Percentiles rank a stretch among this genome's conserved stretches.
phyloP scores from a whole-genome alignment of 2,329 filamentous ascomycete genomes.

The Alternaria novae-zelandiae region DNA sequence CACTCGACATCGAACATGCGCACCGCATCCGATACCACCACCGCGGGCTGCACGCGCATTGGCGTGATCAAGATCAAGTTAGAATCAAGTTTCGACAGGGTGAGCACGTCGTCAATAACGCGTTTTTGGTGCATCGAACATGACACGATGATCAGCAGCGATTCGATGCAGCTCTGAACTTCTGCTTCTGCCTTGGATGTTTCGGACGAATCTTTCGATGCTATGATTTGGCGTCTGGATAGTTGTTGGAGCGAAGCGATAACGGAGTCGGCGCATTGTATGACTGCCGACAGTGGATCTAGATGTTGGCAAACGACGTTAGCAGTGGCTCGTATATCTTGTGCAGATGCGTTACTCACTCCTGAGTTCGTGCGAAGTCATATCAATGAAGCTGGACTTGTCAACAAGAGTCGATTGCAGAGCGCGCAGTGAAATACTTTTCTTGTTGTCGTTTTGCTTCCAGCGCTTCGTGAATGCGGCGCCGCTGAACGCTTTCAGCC shows the following conservation, averaged over 20 bases:
- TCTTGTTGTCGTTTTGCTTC: slow-evolving; percentile 49
- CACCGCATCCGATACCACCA: slow-evolving; percentile 32
- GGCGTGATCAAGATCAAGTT: slow-evolving; percentile 37
- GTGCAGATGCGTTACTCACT: neutral
- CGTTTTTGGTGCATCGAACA: slow-evolving; percentile 51
- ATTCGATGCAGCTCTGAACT: slow-evolving; percentile 36
- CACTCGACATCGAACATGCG: slow-evolving; percentile 41
- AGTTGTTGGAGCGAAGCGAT: slow-evolving; percentile 38
- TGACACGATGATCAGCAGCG: slow-evolving; percentile 39
- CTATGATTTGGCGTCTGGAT: neutral
- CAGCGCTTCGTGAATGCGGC: slow-evolving; percentile 43
- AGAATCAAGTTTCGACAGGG: slow-evolving; percentile 39
- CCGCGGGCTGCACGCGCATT: slow-evolving; percentile 25
- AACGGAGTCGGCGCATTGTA: slow-evolving; percentile 53
- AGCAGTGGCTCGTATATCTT: neutral
- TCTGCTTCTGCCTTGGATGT: slow-evolving; percentile 18
- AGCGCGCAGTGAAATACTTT: slow-evolving; percentile 20
- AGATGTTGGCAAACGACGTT: neutral
- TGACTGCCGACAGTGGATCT: slow-evolving; percentile 44
- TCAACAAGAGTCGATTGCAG: slow-evolving; percentile 7
- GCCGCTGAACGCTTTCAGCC: slow-evolving; percentile 44
- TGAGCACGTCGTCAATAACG: slow-evolving; percentile 51
- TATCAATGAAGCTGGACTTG: slow-evolving; percentile 34
- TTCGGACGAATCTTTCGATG: slow-evolving; percentile 5
- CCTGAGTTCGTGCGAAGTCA: slow-evolving; percentile 48